Percentiles rank a stretch among this genome's conserved stretches.
Evolutionary conservation across 2,329 filamentous ascomycete genomes (phyloP).

Genomic region (Fusarium proliferatum): DNA sequence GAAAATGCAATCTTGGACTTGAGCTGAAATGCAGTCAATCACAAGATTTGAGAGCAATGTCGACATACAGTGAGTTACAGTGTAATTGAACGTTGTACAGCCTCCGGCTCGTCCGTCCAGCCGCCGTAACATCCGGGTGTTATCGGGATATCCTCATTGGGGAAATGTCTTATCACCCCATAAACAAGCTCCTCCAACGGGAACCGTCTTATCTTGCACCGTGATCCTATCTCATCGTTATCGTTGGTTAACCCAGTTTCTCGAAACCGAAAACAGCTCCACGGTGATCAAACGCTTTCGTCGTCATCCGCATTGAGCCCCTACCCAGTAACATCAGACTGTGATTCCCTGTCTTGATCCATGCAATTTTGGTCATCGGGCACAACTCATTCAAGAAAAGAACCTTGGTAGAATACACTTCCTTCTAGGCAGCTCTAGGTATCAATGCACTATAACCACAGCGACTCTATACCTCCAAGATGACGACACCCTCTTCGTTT

Average conservation of each 20-base stretch:
- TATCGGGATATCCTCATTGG: slow-evolving; percentile 21
- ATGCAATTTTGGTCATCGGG: slow-evolving; percentile 19
- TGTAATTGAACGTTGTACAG: neutral
- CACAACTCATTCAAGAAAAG: slow-evolving; percentile 29
- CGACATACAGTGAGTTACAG: neutral
- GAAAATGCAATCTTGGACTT: neutral
- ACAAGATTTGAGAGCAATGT: neutral
- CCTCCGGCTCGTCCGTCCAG: neutral
- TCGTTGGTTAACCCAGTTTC: slow-evolving; percentile 5
- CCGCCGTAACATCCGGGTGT: slow-evolving; percentile 21
- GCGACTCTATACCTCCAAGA: neutral
- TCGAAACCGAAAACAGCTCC: slow-evolving; percentile 1
- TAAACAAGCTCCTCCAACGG: neutral
- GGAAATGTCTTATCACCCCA: slow-evolving; percentile 4
- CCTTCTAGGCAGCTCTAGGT: slow-evolving; percentile 26
- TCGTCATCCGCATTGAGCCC: slow-evolving; percentile 1
- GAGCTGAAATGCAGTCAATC: neutral
- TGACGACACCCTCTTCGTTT: slow-evolving; percentile 39
- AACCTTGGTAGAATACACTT: slow-evolving; percentile 29
- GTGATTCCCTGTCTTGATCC: neutral
- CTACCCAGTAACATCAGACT: neutral
- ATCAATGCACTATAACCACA: neutral
- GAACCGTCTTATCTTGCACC: slow-evolving; percentile 2
- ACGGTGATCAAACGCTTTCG: slow-evolving; percentile 15
- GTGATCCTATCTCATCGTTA: neutral